A percentile compares a stretch with the other conserved stretches of the same genome.
phyloP scores from a whole-genome alignment of 2,329 filamentous ascomycete genomes.

The Myriangium duriaei region DNA sequence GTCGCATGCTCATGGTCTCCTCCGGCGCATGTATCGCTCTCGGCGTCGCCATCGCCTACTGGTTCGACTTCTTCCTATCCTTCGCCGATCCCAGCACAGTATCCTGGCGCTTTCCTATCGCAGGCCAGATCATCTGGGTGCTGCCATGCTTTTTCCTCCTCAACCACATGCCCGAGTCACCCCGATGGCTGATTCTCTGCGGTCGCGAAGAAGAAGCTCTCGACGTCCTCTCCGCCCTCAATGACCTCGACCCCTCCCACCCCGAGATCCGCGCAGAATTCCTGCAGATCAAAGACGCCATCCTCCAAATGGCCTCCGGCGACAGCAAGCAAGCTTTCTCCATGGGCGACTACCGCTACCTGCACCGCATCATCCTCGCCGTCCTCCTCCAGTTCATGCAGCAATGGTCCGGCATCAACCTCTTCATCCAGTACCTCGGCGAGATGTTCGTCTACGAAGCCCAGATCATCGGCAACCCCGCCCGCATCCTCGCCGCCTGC shows the following conservation, averaged over 20 bases:
- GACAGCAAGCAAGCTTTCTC: slow-evolving; percentile 20
- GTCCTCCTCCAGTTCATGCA: slow-evolving; percentile 36
- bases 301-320: slow-evolving; percentile 23
- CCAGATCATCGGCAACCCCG: slow-evolving; percentile 16
- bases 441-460: slow-evolving; percentile 30
- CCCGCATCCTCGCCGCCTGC: slow-evolving; percentile 22
- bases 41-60: slow-evolving; percentile 32
- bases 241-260: slow-evolving; percentile 26
- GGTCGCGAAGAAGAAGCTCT: slow-evolving; percentile 24
- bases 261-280: slow-evolving; percentile 16
- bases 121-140: slow-evolving; percentile 20
- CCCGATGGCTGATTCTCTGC: slow-evolving; percentile 24
- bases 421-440: slow-evolving; percentile 32
- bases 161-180: slow-evolving; percentile 20
- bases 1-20: slow-evolving; percentile 36
- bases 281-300: slow-evolving; percentile 25
- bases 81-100: slow-evolving; percentile 19
- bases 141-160: slow-evolving; percentile 15
- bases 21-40: slow-evolving; percentile 34
- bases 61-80: slow-evolving; percentile 22
- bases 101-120: slow-evolving; percentile 21
- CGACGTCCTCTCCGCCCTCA: slow-evolving; percentile 21
- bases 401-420: slow-evolving; percentile 26
- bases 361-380: slow-evolving; percentile 31
- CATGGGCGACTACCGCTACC: slow-evolving; percentile 30